Conservation (phyloP, 768 basidiomycete species). For the Pisolithus tinctorius region DNA sequence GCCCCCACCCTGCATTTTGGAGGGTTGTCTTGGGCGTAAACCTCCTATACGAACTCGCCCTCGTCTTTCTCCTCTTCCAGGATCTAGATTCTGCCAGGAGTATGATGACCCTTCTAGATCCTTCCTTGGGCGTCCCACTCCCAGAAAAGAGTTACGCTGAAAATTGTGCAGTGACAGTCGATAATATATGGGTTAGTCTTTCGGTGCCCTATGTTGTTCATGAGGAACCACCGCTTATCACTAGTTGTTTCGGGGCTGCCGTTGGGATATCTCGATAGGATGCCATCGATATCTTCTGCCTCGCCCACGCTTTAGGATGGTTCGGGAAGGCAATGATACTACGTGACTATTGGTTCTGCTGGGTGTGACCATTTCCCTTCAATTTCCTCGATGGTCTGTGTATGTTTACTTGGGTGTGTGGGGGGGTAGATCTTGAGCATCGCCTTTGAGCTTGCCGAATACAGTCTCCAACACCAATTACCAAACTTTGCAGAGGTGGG, state of each 20-base stretch:
- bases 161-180: slow-evolving; percentile 58
- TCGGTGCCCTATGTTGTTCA: not conserved
- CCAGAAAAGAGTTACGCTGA: slow-evolving; percentile 87
- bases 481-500: slow-evolving; percentile 81
- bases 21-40: slow-evolving; percentile 73
- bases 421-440: slow-evolving; percentile 67
- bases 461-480: slow-evolving; percentile 83
- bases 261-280: slow-evolving; percentile 35
- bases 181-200: slow-evolving; percentile 58
- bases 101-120: slow-evolving; percentile 78
- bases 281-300: slow-evolving; percentile 80
- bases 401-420: slow-evolving; percentile 3
- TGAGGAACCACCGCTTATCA: slow-evolving; percentile 1
- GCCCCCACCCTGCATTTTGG: slow-evolving; percentile 87
- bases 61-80: slow-evolving; percentile 84
- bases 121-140: slow-evolving; percentile 60
- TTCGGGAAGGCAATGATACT: slow-evolving; percentile 88
- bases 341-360: slow-evolving; percentile 92
- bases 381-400: slow-evolving; percentile 3
- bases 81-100: slow-evolving; percentile 68
- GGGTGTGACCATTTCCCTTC: slow-evolving; percentile 43
- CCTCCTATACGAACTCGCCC: slow-evolving; percentile 71
- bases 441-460: slow-evolving; percentile 85
- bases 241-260: not conserved
- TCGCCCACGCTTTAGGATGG: slow-evolving; percentile 84